Evolutionary conservation across 768 basidiomycete species (phyloP).

Genomic region (Tulasnella sp.): DNA sequence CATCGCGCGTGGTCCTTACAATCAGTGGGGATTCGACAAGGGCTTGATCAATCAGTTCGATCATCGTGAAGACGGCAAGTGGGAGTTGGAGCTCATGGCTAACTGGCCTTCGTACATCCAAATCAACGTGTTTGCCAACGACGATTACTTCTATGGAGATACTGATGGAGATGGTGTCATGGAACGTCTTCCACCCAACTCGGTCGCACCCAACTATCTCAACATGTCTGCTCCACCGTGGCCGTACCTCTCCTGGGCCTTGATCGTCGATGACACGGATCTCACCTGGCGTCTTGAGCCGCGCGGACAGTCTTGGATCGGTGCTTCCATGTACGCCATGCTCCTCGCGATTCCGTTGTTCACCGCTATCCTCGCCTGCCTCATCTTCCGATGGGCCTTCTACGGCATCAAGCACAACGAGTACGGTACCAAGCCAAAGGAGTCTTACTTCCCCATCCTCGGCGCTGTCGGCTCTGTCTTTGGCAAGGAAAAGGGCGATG

Average conservation of each 20-base stretch:
- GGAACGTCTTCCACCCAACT: slow-evolving; percentile 86
- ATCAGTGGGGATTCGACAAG: slow-evolving; percentile 85
- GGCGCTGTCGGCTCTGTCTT: slow-evolving; percentile 46
- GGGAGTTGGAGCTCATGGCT: slow-evolving; percentile 87
- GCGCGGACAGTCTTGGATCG: slow-evolving; percentile 73
- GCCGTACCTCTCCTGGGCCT: slow-evolving; percentile 74
- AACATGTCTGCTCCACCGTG: slow-evolving; percentile 67
- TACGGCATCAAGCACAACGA: slow-evolving; percentile 94
- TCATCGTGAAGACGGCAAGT: slow-evolving; percentile 58
- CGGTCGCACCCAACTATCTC: slow-evolving; percentile 72
- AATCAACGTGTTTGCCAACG: slow-evolving; percentile 85
- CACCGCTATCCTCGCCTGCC: slow-evolving; percentile 75
- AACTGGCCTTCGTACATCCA: slow-evolving; percentile 87
- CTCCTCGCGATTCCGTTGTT: slow-evolving; percentile 76
- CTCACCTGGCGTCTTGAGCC: slow-evolving; percentile 77
- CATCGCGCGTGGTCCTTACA: slow-evolving; percentile 84
- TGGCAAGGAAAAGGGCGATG: slow-evolving; percentile 65
- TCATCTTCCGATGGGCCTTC: slow-evolving; percentile 92
- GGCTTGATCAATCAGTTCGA: slow-evolving; percentile 70
- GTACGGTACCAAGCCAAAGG: slow-evolving; percentile 74
- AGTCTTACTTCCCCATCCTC: slow-evolving; percentile 86
- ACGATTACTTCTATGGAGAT: slow-evolving; percentile 92
- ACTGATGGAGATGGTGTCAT: slow-evolving; percentile 80
- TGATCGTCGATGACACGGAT: slow-evolving; percentile 70
- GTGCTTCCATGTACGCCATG: slow-evolving; percentile 83